A percentile compares a stretch with the other conserved stretches of the same genome.
Evolutionary conservation across 345 rosid genomes (phyloP).

Genomic region (Cardamine chenopodiifolia): DNA sequence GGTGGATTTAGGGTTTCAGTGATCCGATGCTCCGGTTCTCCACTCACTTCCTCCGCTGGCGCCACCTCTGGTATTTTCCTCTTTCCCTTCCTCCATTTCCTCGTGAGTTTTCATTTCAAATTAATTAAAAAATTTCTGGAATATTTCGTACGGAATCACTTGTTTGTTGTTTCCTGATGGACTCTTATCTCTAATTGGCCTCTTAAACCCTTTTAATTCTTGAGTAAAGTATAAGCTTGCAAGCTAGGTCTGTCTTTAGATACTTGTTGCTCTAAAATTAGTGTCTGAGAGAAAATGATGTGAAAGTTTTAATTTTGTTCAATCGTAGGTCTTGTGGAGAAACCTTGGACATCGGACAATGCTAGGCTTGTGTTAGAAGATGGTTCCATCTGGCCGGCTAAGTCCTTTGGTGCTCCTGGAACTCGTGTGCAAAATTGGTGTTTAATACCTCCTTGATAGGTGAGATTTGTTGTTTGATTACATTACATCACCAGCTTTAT

Average conservation of each 20-base stretch:
- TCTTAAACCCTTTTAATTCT: neutral
- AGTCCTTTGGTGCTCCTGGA: slow-evolving; percentile 93
- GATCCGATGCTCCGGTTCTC: slow-evolving; percentile 58
- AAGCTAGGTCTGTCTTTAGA: neutral
- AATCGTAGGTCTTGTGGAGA: slow-evolving; percentile 50
- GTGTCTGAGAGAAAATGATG: neutral
- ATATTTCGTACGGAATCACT: neutral
- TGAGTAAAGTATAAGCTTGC: slow-evolving; percentile 6
- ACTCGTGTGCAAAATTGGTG: slow-evolving; percentile 93
- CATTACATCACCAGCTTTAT: neutral
- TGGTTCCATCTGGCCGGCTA: slow-evolving; percentile 93
- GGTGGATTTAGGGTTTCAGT: slow-evolving; percentile 43
- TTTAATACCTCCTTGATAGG: slow-evolving; percentile 96
- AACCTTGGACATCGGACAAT: slow-evolving; percentile 81
- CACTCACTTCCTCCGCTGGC: slow-evolving; percentile 46
- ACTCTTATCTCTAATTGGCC: neutral
- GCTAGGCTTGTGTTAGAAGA: slow-evolving; percentile 94
- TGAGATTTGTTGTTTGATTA: slow-evolving; percentile 29
- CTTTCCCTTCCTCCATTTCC: neutral
- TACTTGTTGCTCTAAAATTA: neutral
- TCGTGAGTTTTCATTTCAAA: neutral
- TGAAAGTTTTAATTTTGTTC: neutral
- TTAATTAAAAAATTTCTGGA: neutral
- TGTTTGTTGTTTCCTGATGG: neutral
- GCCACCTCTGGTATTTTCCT: slow-evolving; percentile 54